These are phyloP conservation scores for Mortierella sp. DNA, from an alignment of 371 early-diverging fungal genomes.

Conservation along the genomic window DNA sequence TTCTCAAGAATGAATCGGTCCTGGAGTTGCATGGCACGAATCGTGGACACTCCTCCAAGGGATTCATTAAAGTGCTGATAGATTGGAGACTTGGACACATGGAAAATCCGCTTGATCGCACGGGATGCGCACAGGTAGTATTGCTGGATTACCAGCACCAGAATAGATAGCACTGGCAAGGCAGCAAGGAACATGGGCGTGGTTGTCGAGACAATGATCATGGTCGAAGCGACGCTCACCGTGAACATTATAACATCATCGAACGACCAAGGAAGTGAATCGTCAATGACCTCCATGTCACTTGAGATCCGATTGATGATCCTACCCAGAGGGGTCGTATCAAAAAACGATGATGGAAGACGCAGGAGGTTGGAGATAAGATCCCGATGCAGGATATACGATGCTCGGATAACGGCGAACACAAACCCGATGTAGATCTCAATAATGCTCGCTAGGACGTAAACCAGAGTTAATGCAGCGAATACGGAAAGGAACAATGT, in stretches of 20 bases:
- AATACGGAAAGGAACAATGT: slow-evolving; percentile 75
- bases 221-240: slow-evolving; percentile 62
- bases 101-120: slow-evolving; percentile 82
- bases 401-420: slow-evolving; percentile 58
- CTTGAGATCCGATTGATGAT: slow-evolving; percentile 79
- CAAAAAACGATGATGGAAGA: slow-evolving; percentile 82
- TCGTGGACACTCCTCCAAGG: slow-evolving; percentile 70
- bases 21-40: slow-evolving; percentile 78
- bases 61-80: slow-evolving; percentile 84
- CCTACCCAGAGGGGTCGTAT: slow-evolving; percentile 87
- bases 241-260: slow-evolving; percentile 55
- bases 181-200: slow-evolving; percentile 60
- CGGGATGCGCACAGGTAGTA: slow-evolving; percentile 75
- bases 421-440: slow-evolving; percentile 20
- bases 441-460: slow-evolving; percentile 12
- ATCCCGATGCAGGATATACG: slow-evolving; percentile 57
- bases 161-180: slow-evolving; percentile 48
- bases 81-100: slow-evolving; percentile 77
- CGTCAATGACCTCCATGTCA: slow-evolving; percentile 79
- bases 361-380: slow-evolving; percentile 64
- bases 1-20: slow-evolving; percentile 62
- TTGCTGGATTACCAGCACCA: slow-evolving; percentile 52
- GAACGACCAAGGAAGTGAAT: slow-evolving; percentile 57
- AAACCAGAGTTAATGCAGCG: slow-evolving; percentile 58
- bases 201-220: slow-evolving; percentile 66